A percentile compares a stretch with the other conserved stretches of the same genome.
phyloP scores from a whole-genome alignment of 225 moss, liverwort and hornwort species.

The Thuidium tamariscinum region DNA sequence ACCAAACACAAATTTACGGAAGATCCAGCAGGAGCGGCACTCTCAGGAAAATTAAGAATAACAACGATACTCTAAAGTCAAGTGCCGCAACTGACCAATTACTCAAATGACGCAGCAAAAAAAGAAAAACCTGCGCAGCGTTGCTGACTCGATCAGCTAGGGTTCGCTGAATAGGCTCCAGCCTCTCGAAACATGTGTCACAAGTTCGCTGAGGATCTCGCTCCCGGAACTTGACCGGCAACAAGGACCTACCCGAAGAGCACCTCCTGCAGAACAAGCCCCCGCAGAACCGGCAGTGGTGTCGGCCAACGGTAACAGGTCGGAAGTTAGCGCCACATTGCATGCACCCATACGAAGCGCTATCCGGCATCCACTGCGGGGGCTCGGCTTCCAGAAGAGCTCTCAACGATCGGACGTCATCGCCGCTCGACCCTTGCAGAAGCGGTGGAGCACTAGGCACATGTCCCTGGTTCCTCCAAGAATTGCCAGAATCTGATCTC shows the following conservation, averaged over 20 bases:
- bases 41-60: background rate
- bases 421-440: constrained; percentile 51
- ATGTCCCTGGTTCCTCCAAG: constrained; percentile 67
- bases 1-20: background rate
- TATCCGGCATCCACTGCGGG: constrained; percentile 96
- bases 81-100: background rate
- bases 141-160: constrained; percentile 91
- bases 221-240: constrained; percentile 89
- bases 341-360: constrained; percentile 74
- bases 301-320: constrained; percentile 77
- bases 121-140: constrained; percentile 53
- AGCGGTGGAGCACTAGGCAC: constrained; percentile 88
- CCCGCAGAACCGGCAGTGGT: constrained; percentile 95
- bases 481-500: constrained; percentile 37
- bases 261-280: constrained; percentile 87
- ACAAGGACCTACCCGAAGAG: constrained; percentile 65
- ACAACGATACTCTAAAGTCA: background rate
- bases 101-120: background rate
- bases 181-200: constrained; percentile 78
- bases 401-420: constrained; percentile 67
- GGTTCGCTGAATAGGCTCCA: constrained; percentile 85
- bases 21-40: background rate
- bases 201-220: constrained; percentile 86
- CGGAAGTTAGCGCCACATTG: constrained; percentile 74
- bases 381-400: constrained; percentile 83